Evolutionary conservation across 2,329 filamentous ascomycete genomes (phyloP), one percentile per base, ranked within the genome.

Genomic region (Aspergillus tanneri): DNA sequence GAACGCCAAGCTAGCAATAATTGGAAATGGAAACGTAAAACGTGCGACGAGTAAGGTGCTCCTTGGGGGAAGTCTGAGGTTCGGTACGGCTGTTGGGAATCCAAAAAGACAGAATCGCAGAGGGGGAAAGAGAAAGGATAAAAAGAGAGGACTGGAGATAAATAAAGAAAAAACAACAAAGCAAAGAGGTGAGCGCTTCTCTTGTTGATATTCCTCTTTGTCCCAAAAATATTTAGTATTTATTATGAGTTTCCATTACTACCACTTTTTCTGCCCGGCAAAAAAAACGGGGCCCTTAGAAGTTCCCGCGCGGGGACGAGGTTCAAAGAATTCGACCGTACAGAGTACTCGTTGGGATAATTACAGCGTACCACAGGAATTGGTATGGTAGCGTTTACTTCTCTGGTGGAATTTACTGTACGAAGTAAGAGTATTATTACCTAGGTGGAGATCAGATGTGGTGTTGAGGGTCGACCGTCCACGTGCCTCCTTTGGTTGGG

Each of bases 191-290:
- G 27, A 42, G 24, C 23, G 11, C 27, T 25, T 12, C 19, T 37
- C 25, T 30, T 23, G 22, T 38, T 45, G 41, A 28, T 39, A 48
- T 24, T 41, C 27, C 23, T 32, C 16, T 27, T 43, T 42, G 47
- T 46, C 32, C 38, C 43, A 43, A 11, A 47, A 50, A 44, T 23
- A 39, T 50, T 43, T 46, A 40, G 42, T 47, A 28, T 35, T 28
- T 34, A 37, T 44, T 27, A 37, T 35, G 22, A 18, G 37, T 49
- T 36, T 34, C 34, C n/a, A 25, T 34, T 39, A 25, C 46, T 54
- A 30, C 48, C 27, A 12, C 53, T 53, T 59, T 60, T 61, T 60
- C 59, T 60, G 59, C 59, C 59, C 56, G 58, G 47, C 53, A 52
- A 57, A 61, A 57, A 52, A 43, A 43, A 21, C 23, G 24, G 11